Base-by-base conservation (phyloP, 2,329 filamentous ascomycete species). In the Fusarium begoniae region DNA sequence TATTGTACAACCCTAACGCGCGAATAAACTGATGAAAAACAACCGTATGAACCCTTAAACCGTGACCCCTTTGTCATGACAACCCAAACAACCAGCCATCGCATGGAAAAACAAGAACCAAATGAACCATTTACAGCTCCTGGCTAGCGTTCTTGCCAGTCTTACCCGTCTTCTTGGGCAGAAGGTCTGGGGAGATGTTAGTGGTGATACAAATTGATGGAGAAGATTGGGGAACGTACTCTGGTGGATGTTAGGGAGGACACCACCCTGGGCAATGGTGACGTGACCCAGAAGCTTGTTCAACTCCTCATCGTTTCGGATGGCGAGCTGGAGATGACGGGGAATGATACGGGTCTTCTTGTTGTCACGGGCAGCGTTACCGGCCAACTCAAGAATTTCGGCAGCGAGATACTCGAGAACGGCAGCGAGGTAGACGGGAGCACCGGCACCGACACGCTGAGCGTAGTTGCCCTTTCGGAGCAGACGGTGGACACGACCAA, bases 271-370 rank as follows among this genome's bases (percentile, higher is more conserved):
- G 84, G 95, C 95, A 81, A 98, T 98, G 84, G 95, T 98, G 86
- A 98, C 95, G 84, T 97, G 94, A 67, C 95, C 95, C 76, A 98
- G 90, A 74, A 97, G 92, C 91, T 98, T 98, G 93, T 98, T 98
- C 93, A 98, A 86, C 88, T 99, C 96, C 91, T 98, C 96, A 86
- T 98, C 96, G 88, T 98, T 98, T 83, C 96, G 93, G 89, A 99
- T 99, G 87, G 96, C 96, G 80, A 99, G 94, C 89, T 99, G 96
- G 54, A 99, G 91, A 87, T 99, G 96, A 86, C 96, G 95, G 77
- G 96, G 96, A 72, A 98, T 99, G 88, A 99, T 99, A 93, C 96
- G 95, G 77, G 96, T 99, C 93, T 98, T 98, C 94, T 99, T 99
- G 92, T 98, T 98, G 89, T 99, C 96, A 81, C 96, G 96, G 75